phyloP scores from a whole-genome alignment of 192 early-diverging fungal genomes.

The Coemansia sp. region DNA sequence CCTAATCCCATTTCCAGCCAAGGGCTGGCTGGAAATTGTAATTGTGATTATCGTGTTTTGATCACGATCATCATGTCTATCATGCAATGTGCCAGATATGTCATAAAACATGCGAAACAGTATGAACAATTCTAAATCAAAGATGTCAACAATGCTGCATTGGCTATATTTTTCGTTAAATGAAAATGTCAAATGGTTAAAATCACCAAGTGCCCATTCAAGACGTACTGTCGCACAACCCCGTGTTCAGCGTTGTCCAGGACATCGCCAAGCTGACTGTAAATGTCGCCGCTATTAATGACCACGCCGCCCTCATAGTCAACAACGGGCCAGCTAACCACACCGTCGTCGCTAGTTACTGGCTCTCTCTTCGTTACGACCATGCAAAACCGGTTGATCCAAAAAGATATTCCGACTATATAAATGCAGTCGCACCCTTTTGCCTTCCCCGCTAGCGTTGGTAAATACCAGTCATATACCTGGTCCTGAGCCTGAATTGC shows the following conservation, averaged over 20 bases:
- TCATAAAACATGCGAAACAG: no score
- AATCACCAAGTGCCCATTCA: neutral
- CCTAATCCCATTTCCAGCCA: no score
- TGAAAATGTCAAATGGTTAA: neutral
- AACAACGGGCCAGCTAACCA: neutral
- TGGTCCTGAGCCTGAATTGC: neutral
- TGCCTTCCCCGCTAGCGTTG: neutral
- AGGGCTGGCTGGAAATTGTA: no score
- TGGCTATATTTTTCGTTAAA: neutral
- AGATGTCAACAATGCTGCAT: no score
- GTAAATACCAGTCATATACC: constrained; percentile 3
- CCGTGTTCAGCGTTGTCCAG: neutral
- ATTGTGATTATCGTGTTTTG: no score
- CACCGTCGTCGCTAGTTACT: neutral
- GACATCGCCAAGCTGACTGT: neutral
- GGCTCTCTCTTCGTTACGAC: neutral
- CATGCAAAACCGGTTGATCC: constrained; percentile 7
- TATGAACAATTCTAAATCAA: no score
- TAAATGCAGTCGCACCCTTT: neutral
- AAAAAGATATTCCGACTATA: neutral
- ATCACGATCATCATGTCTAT: no score
- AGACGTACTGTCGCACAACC: neutral
- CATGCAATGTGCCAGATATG: no score
- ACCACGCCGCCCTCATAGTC: neutral
- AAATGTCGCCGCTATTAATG: neutral